These are phyloP conservation scores for Theileria parva DNA, from an alignment of 169 alveolate species.

Conservation along the genomic window DNA sequence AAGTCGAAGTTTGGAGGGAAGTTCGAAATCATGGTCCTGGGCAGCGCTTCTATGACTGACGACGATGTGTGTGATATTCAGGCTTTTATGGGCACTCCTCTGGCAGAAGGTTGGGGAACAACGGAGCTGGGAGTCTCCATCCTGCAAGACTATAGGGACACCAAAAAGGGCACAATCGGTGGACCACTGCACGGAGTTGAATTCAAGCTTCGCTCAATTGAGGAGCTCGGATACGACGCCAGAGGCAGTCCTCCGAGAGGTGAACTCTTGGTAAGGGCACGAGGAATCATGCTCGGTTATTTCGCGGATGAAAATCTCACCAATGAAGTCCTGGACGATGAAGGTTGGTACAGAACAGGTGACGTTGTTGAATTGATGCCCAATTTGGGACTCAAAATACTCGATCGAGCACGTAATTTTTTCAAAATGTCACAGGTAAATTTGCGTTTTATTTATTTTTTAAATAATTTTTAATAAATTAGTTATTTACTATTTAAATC, in stretches of 20 bases:
- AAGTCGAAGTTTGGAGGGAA: conserved; percentile 72
- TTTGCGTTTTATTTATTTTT: background rate
- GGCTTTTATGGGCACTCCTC: conserved; percentile 64
- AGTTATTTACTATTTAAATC: background rate
- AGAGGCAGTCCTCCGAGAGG: conserved; percentile 73
- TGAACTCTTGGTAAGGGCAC: conserved; percentile 82
- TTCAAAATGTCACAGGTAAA: conserved; percentile 88
- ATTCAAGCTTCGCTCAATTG: conserved; percentile 68
- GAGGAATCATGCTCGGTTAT: conserved; percentile 84
- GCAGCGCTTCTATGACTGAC: conserved; percentile 74
- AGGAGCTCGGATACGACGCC: conserved; percentile 72
- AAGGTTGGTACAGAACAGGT: conserved; percentile 92
- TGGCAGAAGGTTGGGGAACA: conserved; percentile 80
- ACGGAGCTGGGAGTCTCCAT: conserved; percentile 74
- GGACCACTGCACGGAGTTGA: conserved; percentile 68
- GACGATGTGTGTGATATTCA: conserved; percentile 68
- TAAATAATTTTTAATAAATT: no score
- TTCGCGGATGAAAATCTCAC: conserved; percentile 83
- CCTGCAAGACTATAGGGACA: conserved; percentile 71
- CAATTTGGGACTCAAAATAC: conserved; percentile 85
- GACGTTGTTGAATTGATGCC: conserved; percentile 86
- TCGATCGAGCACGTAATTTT: conserved; percentile 92
- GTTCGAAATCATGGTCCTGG: conserved; percentile 69
- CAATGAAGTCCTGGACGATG: conserved; percentile 83
- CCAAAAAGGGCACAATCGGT: conserved; percentile 74